These are phyloP conservation scores for Calonectria naviculata DNA, from an alignment of 2,329 filamentous ascomycete species.

Conservation along the genomic window DNA sequence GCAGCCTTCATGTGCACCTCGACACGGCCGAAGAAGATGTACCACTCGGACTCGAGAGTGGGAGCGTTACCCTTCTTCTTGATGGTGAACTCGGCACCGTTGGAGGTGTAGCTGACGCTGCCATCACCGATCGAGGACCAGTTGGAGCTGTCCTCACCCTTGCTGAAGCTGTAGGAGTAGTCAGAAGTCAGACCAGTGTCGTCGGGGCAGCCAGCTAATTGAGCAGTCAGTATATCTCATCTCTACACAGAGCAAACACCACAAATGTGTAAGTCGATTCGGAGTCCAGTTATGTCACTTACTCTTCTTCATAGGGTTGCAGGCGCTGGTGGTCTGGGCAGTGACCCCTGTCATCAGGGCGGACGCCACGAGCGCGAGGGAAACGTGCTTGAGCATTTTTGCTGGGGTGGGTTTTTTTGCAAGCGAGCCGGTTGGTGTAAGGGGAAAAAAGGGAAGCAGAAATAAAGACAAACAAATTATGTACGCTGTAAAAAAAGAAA, in stretches of 20 bases:
- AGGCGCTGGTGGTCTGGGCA: constrained; percentile 21
- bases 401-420: background rate
- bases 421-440: background rate
- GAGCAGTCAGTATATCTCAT: background rate
- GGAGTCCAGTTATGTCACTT: background rate
- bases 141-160: constrained; percentile 30
- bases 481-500: background rate
- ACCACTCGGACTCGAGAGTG: constrained; percentile 76
- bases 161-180: constrained; percentile 35
- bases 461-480: background rate
- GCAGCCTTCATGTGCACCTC: constrained; percentile 78
- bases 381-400: constrained; percentile 16
- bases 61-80: constrained; percentile 66
- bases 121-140: constrained; percentile 33
- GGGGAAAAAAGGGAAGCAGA: background rate
- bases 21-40: constrained; percentile 86
- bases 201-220: constrained; percentile 15
- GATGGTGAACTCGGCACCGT: constrained; percentile 61
- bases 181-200: constrained; percentile 30
- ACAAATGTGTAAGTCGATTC: background rate
- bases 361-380: constrained; percentile 16
- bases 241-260: background rate
- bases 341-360: constrained; percentile 16
- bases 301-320: constrained; percentile 37
- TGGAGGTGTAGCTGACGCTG: constrained; percentile 30